Conservation (phyloP, 306 rosid genomes). For the Crataegus laevigata region DNA sequence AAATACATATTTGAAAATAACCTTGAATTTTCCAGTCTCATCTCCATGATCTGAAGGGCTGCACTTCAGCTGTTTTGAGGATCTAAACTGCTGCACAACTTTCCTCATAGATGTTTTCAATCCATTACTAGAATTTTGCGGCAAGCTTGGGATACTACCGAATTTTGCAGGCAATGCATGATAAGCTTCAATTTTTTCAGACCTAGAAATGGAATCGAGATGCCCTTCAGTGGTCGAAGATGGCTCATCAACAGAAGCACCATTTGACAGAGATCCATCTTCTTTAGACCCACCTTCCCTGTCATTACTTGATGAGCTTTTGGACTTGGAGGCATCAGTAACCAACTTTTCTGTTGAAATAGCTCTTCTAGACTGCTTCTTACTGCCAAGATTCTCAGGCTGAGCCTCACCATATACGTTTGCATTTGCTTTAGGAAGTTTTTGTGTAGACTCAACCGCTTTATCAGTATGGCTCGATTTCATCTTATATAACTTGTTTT, state of each 20-base stretch:
- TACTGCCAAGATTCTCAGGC: constrained; percentile 26
- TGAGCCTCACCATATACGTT: constrained; percentile 28
- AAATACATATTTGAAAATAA: neutral
- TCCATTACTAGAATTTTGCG: constrained; percentile 55
- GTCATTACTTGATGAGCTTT: constrained; percentile 28
- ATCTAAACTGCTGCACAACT: constrained; percentile 67
- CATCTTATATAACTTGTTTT: constrained; percentile 36
- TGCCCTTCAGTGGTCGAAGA: constrained; percentile 32
- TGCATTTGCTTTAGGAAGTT: constrained; percentile 27
- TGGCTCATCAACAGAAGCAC: constrained; percentile 27
- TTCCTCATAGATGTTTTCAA: constrained; percentile 57
- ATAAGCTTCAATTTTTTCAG: constrained; percentile 37
- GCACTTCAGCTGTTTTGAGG: constrained; percentile 47
- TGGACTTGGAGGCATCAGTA: constrained; percentile 33
- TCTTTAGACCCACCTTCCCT: constrained; percentile 36
- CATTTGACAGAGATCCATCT: constrained; percentile 25
- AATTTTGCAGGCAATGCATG: constrained; percentile 39
- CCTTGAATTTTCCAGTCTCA: constrained; percentile 39
- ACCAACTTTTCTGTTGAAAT: constrained; percentile 30
- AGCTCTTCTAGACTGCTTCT: constrained; percentile 36
- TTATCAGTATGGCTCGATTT: constrained; percentile 25
- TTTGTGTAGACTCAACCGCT: constrained; percentile 29
- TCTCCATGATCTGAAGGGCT: constrained; percentile 26
- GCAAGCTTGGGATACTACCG: constrained; percentile 29
- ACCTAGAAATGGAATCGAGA: constrained; percentile 29